Percentiles rank a stretch among this genome's conserved stretches.
phyloP scores from a whole-genome alignment of 116 monocot species.

The Thalassia testudinum region DNA sequence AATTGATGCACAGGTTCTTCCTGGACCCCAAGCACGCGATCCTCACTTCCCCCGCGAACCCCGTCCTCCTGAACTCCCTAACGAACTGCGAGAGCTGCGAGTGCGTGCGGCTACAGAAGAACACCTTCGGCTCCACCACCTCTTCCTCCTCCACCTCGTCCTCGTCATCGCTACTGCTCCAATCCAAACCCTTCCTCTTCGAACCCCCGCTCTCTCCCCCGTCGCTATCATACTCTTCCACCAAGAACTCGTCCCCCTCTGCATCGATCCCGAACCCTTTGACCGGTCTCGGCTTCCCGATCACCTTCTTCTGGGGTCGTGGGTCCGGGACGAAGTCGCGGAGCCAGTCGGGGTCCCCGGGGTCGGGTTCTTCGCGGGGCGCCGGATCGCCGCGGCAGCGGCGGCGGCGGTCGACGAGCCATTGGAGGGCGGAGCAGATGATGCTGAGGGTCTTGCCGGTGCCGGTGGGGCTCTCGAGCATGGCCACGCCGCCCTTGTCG shows the following conservation, averaged over 20 bases:
- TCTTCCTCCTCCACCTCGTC: slow-evolving; percentile 19
- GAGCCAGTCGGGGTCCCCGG: slow-evolving; percentile 85
- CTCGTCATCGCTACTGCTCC: slow-evolving; percentile 39
- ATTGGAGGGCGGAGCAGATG: slow-evolving; percentile 92
- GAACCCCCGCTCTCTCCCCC: slow-evolving; percentile 24
- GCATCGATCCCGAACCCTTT: slow-evolving; percentile 15
- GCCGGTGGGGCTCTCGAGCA: slow-evolving; percentile 98
- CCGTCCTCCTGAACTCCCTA: slow-evolving; percentile 64
- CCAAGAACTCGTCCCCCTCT: slow-evolving; percentile 61
- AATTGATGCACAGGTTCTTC: slow-evolving; percentile 82
- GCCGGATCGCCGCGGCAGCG: slow-evolving; percentile 83
- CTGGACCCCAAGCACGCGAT: slow-evolving; percentile 64
- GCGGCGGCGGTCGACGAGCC: slow-evolving; percentile 61
- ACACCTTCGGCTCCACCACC: slow-evolving; percentile 68
- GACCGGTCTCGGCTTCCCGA: not conserved
- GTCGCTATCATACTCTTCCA: slow-evolving; percentile 87
- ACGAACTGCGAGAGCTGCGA: slow-evolving; percentile 92
- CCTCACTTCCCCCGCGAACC: slow-evolving; percentile 49
- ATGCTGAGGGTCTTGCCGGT: slow-evolving; percentile 96
- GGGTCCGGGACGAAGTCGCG: slow-evolving; percentile 39
- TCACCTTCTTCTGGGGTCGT: slow-evolving; percentile 8
- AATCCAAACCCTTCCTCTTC: slow-evolving; percentile 21
- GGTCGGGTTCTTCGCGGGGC: slow-evolving; percentile 14
- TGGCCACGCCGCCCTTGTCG: slow-evolving; percentile 47
- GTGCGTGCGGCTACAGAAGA: slow-evolving; percentile 78